Evolutionary conservation across 208 protist species (phyloP).

Genomic region (Leishmania tropica): DNA sequence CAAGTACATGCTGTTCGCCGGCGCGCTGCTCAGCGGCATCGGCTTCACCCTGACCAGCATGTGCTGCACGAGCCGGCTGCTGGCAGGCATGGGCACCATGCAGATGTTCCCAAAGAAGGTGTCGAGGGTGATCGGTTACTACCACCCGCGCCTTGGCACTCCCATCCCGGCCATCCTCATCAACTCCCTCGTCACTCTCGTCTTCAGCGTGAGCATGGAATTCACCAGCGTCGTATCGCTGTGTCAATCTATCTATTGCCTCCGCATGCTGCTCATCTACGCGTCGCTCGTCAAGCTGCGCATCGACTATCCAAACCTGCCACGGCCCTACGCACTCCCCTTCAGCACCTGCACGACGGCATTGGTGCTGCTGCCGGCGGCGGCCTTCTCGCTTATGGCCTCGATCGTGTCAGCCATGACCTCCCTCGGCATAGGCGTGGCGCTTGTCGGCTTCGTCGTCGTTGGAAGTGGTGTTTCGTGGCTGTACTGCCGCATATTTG

Average conservation of each 20-base stretch:
- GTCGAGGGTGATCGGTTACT: conserved; percentile 80
- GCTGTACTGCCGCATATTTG: conserved; percentile 77
- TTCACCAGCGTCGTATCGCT: conserved; percentile 81
- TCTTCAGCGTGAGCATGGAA: conserved; percentile 71
- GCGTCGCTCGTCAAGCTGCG: conserved; percentile 69
- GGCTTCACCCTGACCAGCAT: conserved; percentile 85
- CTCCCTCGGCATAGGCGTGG: conserved; percentile 62
- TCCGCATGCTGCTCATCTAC: conserved; percentile 84
- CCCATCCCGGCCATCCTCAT: conserved; percentile 79
- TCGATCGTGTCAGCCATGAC: conserved; percentile 68
- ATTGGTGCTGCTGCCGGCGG: conserved; percentile 58
- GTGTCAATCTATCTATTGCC: conserved; percentile 80
- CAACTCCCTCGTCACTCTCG: conserved; percentile 61
- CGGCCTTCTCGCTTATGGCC: conserved; percentile 65
- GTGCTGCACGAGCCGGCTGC: conserved; percentile 83
- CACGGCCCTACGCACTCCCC: conserved; percentile 73
- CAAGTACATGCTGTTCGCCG: conserved; percentile 80
- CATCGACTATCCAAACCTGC: conserved; percentile 73
- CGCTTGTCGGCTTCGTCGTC: conserved; percentile 60
- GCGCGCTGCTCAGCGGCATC: conserved; percentile 69
- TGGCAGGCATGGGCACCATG: conserved; percentile 87
- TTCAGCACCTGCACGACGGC: conserved; percentile 63
- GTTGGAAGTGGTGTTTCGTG: conserved; percentile 58
- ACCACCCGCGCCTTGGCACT: conserved; percentile 81
- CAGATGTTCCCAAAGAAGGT: conserved; percentile 83